A percentile compares a stretch with the other conserved stretches of the same genome.
These are phyloP conservation scores for Solanum tarijense DNA, from an alignment of 257 asterid genomes.

Conservation along the genomic window DNA sequence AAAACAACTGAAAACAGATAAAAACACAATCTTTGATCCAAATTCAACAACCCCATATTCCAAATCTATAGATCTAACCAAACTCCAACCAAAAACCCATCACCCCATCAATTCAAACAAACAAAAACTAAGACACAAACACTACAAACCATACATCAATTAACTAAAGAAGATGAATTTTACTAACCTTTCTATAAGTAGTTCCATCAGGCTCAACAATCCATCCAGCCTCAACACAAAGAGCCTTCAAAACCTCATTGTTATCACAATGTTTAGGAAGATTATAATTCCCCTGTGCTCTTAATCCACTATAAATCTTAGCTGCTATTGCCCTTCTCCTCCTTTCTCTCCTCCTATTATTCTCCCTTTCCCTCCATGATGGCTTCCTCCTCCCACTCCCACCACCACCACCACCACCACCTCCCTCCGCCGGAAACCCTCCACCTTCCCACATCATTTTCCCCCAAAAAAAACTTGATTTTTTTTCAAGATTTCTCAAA, in stretches of 20 bases:
- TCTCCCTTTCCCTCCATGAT: conserved; percentile 93
- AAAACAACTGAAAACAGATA: not conserved
- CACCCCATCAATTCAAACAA: not conserved
- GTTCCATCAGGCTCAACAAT: conserved; percentile 92
- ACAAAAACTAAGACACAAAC: not conserved
- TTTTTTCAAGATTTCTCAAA: not conserved
- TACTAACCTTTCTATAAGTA: conserved; percentile 75
- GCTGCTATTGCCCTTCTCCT: conserved; percentile 94
- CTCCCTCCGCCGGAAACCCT: conserved; percentile 44
- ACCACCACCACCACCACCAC: conserved; percentile 12
- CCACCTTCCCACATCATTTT: conserved; percentile 92
- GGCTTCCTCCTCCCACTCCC: conserved; percentile 85
- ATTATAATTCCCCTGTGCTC: conserved; percentile 93
- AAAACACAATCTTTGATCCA: conserved; percentile 9
- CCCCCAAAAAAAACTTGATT: not conserved
- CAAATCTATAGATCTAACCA: conserved; percentile 42
- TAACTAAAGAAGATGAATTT: not conserved
- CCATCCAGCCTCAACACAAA: conserved; percentile 96
- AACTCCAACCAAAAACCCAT: not conserved
- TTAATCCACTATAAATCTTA: conserved; percentile 72
- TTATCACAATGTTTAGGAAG: conserved; percentile 93
- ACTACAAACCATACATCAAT: not conserved
- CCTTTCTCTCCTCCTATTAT: conserved; percentile 92
- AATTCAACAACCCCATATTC: conserved; percentile 10
- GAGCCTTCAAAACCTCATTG: conserved; percentile 92